phyloP scores from a whole-genome alignment of 306 rosid species.

The Cicer arietinum region DNA sequence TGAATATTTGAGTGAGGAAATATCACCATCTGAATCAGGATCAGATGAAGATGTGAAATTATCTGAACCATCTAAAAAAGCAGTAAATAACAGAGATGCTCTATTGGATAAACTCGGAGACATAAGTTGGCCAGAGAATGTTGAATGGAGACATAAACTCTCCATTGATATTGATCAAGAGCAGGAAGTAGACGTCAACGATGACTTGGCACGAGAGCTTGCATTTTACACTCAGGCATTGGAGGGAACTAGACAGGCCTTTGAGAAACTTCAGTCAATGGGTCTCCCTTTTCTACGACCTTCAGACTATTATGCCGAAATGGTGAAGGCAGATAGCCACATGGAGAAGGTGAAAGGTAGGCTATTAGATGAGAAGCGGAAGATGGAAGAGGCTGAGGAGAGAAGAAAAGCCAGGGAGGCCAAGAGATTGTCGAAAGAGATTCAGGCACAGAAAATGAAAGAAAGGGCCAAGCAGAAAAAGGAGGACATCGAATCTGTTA shows the following conservation, averaged over 20 bases:
- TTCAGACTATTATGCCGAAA: slow-evolving; percentile 86
- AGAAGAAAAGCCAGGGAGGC: slow-evolving; percentile 85
- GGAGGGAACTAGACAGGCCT: slow-evolving; percentile 81
- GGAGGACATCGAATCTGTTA: slow-evolving; percentile 86
- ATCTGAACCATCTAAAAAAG: slow-evolving; percentile 69
- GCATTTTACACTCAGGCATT: slow-evolving; percentile 83
- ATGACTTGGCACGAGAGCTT: slow-evolving; percentile 85
- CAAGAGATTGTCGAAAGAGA: slow-evolving; percentile 77
- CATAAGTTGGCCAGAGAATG: slow-evolving; percentile 80
- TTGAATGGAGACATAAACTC: slow-evolving; percentile 77
- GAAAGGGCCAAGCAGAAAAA: slow-evolving; percentile 93
- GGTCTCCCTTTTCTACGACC: slow-evolving; percentile 82
- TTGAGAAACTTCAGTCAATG: slow-evolving; percentile 72
- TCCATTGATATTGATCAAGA: slow-evolving; percentile 76
- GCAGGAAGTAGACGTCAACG: slow-evolving; percentile 82
- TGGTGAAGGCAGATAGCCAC: slow-evolving; percentile 88
- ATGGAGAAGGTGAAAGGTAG: slow-evolving; percentile 83
- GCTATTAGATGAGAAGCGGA: slow-evolving; percentile 70
- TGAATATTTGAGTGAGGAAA: slow-evolving; percentile 47
- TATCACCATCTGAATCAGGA: slow-evolving; percentile 63
- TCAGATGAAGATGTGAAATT: slow-evolving; percentile 67
- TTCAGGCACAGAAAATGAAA: slow-evolving; percentile 78
- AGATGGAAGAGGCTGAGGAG: slow-evolving; percentile 90
- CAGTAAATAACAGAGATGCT: slow-evolving; percentile 70
- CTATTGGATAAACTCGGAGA: slow-evolving; percentile 88